A percentile compares a stretch with the other conserved stretches of the same genome.
These are phyloP conservation scores for Trypanosoma vivax DNA, from an alignment of 208 protist genomes.

Conservation along the genomic window DNA sequence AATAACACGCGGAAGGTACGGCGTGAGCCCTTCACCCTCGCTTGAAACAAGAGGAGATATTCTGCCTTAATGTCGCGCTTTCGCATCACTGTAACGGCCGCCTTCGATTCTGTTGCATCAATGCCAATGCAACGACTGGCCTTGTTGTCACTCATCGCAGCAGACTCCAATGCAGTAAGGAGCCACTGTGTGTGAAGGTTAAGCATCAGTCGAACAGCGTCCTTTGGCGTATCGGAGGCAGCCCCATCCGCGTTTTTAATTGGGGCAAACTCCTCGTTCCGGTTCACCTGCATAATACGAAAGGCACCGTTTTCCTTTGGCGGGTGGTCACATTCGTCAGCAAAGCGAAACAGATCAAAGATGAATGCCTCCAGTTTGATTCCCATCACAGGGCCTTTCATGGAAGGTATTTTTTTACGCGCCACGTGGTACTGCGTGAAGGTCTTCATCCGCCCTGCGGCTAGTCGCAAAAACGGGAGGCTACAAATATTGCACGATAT, in stretches of 20 bases:
- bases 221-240: slow-evolving; percentile 76
- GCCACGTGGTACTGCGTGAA: slow-evolving; percentile 91
- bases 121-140: neutral
- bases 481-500: slow-evolving; percentile 94
- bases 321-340: slow-evolving; percentile 25
- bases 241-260: slow-evolving; percentile 94
- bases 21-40: slow-evolving; percentile 80
- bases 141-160: neutral
- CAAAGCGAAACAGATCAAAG: slow-evolving; percentile 94
- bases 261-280: slow-evolving; percentile 93
- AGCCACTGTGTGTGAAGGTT: slow-evolving; percentile 71
- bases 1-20: slow-evolving; percentile 25
- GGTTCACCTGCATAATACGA: slow-evolving; percentile 79
- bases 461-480: slow-evolving; percentile 58
- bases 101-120: neutral
- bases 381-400: slow-evolving; percentile 48
- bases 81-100: slow-evolving; percentile 30
- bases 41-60: slow-evolving; percentile 90
- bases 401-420: slow-evolving; percentile 91
- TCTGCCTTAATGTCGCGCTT: slow-evolving; percentile 46
- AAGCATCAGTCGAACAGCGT: slow-evolving; percentile 62
- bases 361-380: slow-evolving; percentile 98
- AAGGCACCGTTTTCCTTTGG: slow-evolving; percentile 24
- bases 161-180: slow-evolving; percentile 19
- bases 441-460: slow-evolving; percentile 39